Evolutionary conservation across 2,329 filamentous ascomycete species (phyloP), one percentile per base, ranked within the genome.

Genomic region (Bipolaris gigantea): DNA sequence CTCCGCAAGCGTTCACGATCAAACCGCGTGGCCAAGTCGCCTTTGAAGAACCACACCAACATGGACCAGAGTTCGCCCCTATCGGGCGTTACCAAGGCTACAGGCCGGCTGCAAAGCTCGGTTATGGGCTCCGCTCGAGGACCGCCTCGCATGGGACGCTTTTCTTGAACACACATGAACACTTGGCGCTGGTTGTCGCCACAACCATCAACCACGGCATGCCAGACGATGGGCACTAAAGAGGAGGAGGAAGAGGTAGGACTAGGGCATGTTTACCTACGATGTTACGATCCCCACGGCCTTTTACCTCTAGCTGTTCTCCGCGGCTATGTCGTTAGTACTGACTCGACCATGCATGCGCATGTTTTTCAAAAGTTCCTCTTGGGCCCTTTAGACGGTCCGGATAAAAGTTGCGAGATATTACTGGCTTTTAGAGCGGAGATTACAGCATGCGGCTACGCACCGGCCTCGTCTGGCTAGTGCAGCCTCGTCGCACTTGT

Each of bases 231-330:
- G 57, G 63, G 56, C 59, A 63, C 59, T 46, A 30, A 19, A 16
- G 10, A 46, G 45, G 50, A 60, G 53, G 58, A 59, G 50, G 53
- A 58, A 49, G 46, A 43, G 54, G 50, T 42, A 40, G 55, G 60
- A 57, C 46, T 47, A 27, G 23, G 19, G 36, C 49, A 57, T 55
- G 58, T 58, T 36, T 55, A 46, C 53, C 48, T 40, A 73, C 62
- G 69, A 73, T 63, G 57, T 69, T 65, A 73, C 59, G 71, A 72
- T 72, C 68, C 64, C 65, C 64, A 73, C 66, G 69, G 61, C 65
- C 60, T 63, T 66, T 59, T 61, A 23, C 50, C 66, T 64, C 57
- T 49, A 49, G 58, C 64, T 57, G 46, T 59, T 59, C 48, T 48
- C 42, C 47, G 53, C 55, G 52, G 59, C 57, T 56, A 48, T 67